Base-by-base conservation (phyloP, 2,329 filamentous ascomycete species). In the Pyrenophora tritici-repentis region DNA sequence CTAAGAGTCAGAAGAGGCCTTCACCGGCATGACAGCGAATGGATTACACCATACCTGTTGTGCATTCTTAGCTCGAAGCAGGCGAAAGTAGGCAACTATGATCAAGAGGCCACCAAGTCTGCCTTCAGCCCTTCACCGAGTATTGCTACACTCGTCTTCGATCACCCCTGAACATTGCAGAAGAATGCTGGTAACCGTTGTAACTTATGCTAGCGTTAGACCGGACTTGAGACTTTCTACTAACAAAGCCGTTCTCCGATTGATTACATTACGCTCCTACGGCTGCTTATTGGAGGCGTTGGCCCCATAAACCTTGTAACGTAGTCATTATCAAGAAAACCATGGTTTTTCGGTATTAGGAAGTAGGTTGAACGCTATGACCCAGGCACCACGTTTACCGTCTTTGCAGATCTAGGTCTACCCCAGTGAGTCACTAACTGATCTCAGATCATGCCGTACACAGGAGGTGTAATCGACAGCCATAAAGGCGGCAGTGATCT, bases 361-460 rank as follows among this genome's bases (percentile, higher is more conserved):
- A 26, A 14, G 10, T 35, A 52, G 41, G 42, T 58, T 54, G 51
- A 29, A 47, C 58, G 35, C 46, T 39, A 53, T 52, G 37, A 43
- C 38, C 16, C 57, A 45, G 46, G 53, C 47, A 36, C 37, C 37
- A 42, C 56, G 43, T 60, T 66, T 59, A 68, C 62, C 63, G 52
- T 66, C 42, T 52, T 59, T 49, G 42, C 49, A 14, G n/a, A 37
- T 49, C 38, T 43, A 56, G 37, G 34, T 29, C 22, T 18, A 43
- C 43, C 55, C 52, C 48, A 56, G 63, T 73, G 69, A 71, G 58
- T 69, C 68, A 72, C 62, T 56, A 61, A 53, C 55, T 46, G 55
- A 47, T 42, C 53, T 51, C 44, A 47, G 39, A 14, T 24, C 59
- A 55, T 58, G 42, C 52, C 31, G 57, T 40, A 53, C 56, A 54